Percentiles rank a stretch among this genome's conserved stretches.
Conservation (phyloP, 2,329 filamentous ascomycete species). For the Bertia moriformis region DNA sequence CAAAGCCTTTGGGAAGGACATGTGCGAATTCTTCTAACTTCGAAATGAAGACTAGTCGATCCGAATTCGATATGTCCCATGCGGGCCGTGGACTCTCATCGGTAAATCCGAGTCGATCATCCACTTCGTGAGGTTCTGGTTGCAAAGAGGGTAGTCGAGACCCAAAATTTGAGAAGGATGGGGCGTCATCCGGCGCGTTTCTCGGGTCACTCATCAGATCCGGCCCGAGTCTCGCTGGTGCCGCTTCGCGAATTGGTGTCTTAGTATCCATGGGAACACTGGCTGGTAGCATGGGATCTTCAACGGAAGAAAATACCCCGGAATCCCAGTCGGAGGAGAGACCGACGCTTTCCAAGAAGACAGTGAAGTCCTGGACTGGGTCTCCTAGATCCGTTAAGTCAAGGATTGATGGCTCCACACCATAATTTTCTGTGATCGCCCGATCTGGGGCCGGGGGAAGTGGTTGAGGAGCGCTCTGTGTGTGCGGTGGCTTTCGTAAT, state of each 20-base stretch:
- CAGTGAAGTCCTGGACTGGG: slow-evolving; percentile 29
- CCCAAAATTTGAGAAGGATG: slow-evolving; percentile 29
- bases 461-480: neutral
- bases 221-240: slow-evolving; percentile 16
- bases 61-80: slow-evolving; percentile 28
- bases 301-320: slow-evolving; percentile 24
- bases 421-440: slow-evolving; percentile 22
- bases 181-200: slow-evolving; percentile 18
- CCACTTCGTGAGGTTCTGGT: slow-evolving; percentile 25
- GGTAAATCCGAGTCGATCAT: slow-evolving; percentile 21
- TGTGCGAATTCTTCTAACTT: slow-evolving; percentile 26
- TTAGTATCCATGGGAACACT: slow-evolving; percentile 14
- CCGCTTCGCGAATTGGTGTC: slow-evolving; percentile 13
- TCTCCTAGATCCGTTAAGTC: slow-evolving; percentile 28
- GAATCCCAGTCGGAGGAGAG: slow-evolving; percentile 31
- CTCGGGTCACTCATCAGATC: slow-evolving; percentile 21
- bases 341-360: slow-evolving; percentile 30
- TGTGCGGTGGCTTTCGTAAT: slow-evolving; percentile 16
- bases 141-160: slow-evolving; percentile 28
- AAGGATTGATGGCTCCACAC: slow-evolving; percentile 23
- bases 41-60: slow-evolving; percentile 24
- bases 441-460: slow-evolving; percentile 11
- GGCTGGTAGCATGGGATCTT: slow-evolving; percentile 19
- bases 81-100: slow-evolving; percentile 25
- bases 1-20: slow-evolving; percentile 27